phyloP scores from a whole-genome alignment of 2,329 filamentous ascomycete genomes.

The Ascocoryne sarcoides region DNA sequence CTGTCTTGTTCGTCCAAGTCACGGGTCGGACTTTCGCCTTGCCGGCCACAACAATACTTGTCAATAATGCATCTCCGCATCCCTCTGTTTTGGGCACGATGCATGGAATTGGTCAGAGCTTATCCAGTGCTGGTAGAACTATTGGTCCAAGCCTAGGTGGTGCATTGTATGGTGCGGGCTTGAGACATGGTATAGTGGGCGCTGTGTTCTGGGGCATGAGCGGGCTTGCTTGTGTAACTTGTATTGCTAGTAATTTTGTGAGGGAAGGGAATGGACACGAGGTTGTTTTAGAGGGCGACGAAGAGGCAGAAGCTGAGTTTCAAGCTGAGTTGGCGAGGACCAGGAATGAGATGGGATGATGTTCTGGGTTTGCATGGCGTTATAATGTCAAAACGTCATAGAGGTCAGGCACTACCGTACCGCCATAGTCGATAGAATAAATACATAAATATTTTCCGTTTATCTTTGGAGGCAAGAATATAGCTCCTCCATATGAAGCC shows the following conservation, averaged over 20 bases:
- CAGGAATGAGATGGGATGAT: too few species aligned
- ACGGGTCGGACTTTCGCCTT: constrained; percentile 54
- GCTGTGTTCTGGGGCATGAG: constrained; percentile 35
- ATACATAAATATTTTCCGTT: too few species aligned
- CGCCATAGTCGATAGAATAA: too few species aligned
- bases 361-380: too few species aligned
- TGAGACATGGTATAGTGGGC: constrained; percentile 48
- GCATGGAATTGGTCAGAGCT: constrained; percentile 48
- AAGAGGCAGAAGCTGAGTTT: constrained; percentile 37
- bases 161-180: constrained; percentile 49
- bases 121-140: constrained; percentile 48
- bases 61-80: constrained; percentile 51
- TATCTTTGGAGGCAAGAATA: too few species aligned
- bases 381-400: too few species aligned
- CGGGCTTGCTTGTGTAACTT: constrained; percentile 41
- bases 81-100: constrained; percentile 49
- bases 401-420: too few species aligned
- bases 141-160: constrained; percentile 52
- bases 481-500: too few species aligned
- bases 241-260: constrained; percentile 44
- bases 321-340: constrained; percentile 5
- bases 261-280: constrained; percentile 56
- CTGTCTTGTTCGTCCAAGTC: constrained; percentile 54
- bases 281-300: constrained; percentile 54
- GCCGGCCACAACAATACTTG: constrained; percentile 19